A percentile compares a stretch with the other conserved stretches of the same genome.
Conservation (phyloP, 306 rosid genomes). For the Prosopis cineraria region DNA sequence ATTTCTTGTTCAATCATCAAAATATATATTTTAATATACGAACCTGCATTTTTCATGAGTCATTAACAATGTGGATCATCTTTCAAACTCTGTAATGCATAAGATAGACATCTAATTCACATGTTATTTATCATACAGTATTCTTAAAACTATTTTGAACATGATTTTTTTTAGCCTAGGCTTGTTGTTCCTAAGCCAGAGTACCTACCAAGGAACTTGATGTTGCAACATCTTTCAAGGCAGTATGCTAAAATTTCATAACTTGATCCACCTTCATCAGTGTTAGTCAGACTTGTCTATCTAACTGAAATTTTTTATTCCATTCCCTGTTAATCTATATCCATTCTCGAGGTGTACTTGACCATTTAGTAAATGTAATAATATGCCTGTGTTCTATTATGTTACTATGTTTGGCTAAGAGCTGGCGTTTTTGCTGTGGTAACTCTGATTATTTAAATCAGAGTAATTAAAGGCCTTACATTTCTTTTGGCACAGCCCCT, state of each 20-base stretch:
- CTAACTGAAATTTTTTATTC: slow-evolving; percentile 16
- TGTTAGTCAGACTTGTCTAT: background rate
- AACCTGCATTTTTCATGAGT: background rate
- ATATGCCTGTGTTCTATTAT: background rate
- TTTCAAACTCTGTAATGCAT: background rate
- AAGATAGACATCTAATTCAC: background rate
- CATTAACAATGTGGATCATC: background rate
- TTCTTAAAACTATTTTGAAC: background rate
- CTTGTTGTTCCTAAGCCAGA: background rate
- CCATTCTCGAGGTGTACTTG: background rate
- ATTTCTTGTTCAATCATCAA: background rate
- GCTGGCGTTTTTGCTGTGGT: background rate
- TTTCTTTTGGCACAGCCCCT: slow-evolving; percentile 5
- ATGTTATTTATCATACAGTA: background rate
- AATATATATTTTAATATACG: too few relatives aligned
- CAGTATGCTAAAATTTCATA: background rate
- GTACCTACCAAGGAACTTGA: background rate
- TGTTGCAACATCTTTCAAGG: background rate
- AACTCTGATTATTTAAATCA: background rate
- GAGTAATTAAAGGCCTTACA: slow-evolving; percentile 14
- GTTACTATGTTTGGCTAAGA: background rate
- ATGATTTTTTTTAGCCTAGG: background rate
- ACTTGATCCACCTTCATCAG: background rate
- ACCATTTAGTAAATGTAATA: background rate
- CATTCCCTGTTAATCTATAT: background rate